A percentile compares a stretch with the other conserved stretches of the same genome.
phyloP scores from a whole-genome alignment of 495 filamentous ascomycete species.

The Mytilinidion resinicola region DNA sequence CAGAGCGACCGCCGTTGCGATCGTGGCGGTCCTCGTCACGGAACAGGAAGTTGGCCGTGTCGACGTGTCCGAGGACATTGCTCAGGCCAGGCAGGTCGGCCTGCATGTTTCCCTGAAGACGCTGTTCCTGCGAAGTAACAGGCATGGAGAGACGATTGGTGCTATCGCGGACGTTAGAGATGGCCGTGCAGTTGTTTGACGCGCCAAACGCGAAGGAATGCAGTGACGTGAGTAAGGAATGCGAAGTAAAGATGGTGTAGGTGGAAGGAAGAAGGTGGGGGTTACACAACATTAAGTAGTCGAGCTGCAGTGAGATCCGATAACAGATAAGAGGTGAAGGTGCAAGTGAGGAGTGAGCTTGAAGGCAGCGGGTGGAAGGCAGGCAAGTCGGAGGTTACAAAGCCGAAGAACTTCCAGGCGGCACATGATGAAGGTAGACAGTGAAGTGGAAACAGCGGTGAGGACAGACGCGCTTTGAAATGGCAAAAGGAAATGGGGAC shows the following conservation, averaged over 20 bases:
- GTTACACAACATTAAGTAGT: no score
- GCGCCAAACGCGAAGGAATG: conserved; percentile 16
- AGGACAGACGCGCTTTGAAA: no score
- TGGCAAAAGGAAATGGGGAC: no score
- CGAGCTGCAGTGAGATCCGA: no score
- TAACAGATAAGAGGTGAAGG: no score
- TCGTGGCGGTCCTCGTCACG: conserved; percentile 66
- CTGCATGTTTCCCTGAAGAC: conserved; percentile 46
- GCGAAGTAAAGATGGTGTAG: conserved; percentile 4
- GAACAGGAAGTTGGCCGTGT: conserved; percentile 77
- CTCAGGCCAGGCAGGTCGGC: conserved; percentile 42
- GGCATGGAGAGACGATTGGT: conserved; percentile 89
- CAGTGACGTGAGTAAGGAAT: not conserved
- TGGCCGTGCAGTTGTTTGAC: conserved; percentile 8
- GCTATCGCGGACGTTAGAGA: conserved; percentile 37
- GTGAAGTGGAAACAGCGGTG: no score
- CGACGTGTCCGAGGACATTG: conserved; percentile 59
- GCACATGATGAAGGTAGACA: no score
- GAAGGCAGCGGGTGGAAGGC: no score
- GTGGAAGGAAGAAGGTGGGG: not conserved
- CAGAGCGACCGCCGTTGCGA: conserved; percentile 44
- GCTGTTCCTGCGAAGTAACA: conserved; percentile 55
- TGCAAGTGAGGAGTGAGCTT: no score
- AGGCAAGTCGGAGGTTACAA: not conserved
- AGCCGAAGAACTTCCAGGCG: not conserved